phyloP scores from a whole-genome alignment of 768 basidiomycete species.

The Suillus tomentosus region DNA sequence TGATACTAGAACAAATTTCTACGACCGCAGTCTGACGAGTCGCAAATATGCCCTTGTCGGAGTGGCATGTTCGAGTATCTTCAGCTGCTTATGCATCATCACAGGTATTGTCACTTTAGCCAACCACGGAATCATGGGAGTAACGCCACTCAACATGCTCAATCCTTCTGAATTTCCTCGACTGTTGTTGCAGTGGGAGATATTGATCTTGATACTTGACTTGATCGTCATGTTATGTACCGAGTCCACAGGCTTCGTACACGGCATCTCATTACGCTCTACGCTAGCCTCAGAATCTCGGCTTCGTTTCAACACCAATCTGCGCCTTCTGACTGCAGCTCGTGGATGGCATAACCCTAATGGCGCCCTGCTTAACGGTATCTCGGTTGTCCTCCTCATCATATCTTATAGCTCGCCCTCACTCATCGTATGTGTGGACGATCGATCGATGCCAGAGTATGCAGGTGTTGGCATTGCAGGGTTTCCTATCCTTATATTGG shows the following conservation, averaged over 20 bases:
- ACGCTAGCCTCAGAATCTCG: constrained; percentile 28
- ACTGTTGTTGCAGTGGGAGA: constrained; percentile 23
- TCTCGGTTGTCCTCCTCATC: background rate
- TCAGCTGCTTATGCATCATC: too few species aligned
- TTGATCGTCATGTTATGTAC: constrained; percentile 30
- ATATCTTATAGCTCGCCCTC: background rate
- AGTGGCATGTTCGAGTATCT: background rate
- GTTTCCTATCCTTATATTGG: constrained; percentile 30
- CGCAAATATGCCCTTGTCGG: background rate
- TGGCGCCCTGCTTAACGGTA: background rate
- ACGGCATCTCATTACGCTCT: constrained; percentile 30
- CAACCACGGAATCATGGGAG: too few species aligned
- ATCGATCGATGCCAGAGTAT: too few species aligned
- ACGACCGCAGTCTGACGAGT: background rate
- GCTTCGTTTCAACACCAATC: constrained; percentile 28
- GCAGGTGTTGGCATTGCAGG: constrained; percentile 5
- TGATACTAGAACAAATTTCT: background rate
- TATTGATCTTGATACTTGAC: constrained; percentile 26
- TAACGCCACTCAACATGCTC: too few species aligned
- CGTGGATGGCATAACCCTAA: background rate
- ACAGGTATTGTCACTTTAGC: too few species aligned
- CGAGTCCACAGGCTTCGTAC: constrained; percentile 31
- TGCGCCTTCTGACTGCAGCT: constrained; percentile 23
- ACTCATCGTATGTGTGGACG: background rate
- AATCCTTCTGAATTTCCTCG: too few species aligned